Conservation (phyloP, 495 filamentous ascomycete species). For the Penicillium arizonense region DNA sequence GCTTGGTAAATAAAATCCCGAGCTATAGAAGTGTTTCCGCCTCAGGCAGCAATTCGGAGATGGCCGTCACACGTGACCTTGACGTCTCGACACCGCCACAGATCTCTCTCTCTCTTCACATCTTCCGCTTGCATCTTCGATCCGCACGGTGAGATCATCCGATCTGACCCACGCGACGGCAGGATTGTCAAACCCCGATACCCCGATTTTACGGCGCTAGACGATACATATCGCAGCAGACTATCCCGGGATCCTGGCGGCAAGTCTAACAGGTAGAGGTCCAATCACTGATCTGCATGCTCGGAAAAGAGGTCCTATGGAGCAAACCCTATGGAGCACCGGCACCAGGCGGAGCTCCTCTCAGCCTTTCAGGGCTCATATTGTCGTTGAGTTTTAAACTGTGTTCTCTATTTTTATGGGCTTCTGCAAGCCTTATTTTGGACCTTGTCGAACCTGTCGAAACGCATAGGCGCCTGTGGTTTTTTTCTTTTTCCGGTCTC, state of each 20-base stretch:
- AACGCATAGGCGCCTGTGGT: constrained; percentile 1
- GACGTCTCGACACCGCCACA: background rate
- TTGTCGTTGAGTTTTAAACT: constrained; percentile 22
- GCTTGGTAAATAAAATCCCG: background rate
- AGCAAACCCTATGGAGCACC: constrained; percentile 10
- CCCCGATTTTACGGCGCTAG: constrained; percentile 6
- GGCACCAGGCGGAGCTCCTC: constrained; percentile 18
- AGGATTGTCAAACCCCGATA: constrained; percentile 6
- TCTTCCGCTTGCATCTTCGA: constrained; percentile 18
- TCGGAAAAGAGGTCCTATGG: constrained; percentile 4
- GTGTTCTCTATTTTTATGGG: constrained; percentile 1
- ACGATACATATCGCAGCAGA: constrained; percentile 8
- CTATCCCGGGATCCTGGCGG: constrained; percentile 19
- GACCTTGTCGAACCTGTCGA: background rate
- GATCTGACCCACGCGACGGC: constrained; percentile 18
- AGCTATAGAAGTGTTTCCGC: too few relatives aligned
- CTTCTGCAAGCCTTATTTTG: background rate
- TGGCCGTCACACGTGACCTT: background rate
- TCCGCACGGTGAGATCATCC: constrained; percentile 12
- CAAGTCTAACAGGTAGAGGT: constrained; percentile 12
- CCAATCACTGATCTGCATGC: constrained; percentile 11
- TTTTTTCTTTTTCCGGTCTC: background rate
- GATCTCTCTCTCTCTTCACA: background rate
- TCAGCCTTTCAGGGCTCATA: constrained; percentile 9
- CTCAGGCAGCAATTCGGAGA: too few relatives aligned